Conservation (phyloP, 371 early-diverging fungal genomes). For the Globomyces sp. region DNA sequence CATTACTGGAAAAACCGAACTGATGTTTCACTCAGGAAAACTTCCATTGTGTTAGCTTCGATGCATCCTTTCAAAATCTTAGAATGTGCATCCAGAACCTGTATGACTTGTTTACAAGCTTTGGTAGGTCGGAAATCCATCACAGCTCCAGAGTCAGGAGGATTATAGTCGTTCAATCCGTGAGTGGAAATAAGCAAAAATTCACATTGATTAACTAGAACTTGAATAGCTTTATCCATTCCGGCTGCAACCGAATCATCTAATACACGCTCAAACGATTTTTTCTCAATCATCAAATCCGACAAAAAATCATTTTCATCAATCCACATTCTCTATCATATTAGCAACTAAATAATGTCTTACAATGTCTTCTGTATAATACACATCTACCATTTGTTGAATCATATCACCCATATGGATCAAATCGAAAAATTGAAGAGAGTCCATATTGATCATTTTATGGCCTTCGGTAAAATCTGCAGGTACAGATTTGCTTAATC, state of each 20-base stretch:
- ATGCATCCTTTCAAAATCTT: conserved; percentile 70
- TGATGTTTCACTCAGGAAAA: conserved; percentile 87
- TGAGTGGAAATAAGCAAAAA: conserved; percentile 68
- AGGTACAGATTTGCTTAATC: conserved; percentile 56
- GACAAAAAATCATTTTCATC: conserved; percentile 84
- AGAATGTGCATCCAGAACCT: conserved; percentile 73
- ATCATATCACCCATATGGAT: conserved; percentile 84
- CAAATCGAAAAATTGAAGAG: conserved; percentile 81
- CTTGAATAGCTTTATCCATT: conserved; percentile 83
- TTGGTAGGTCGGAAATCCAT: conserved; percentile 62
- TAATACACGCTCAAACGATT: conserved; percentile 70
- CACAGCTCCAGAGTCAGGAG: conserved; percentile 41
- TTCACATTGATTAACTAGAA: conserved; percentile 73
- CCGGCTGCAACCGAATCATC: conserved; percentile 87
- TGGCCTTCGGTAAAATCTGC: conserved; percentile 25
- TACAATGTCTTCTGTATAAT: conserved; percentile 77
- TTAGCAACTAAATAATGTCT: conserved; percentile 14
- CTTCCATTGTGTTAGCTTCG: conserved; percentile 83
- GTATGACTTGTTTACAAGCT: conserved; percentile 67
- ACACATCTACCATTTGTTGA: conserved; percentile 84
- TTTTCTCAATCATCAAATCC: conserved; percentile 79
- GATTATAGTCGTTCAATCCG: conserved; percentile 66
- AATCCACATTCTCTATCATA: conserved; percentile 58
- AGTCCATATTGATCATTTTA: conserved; percentile 44
- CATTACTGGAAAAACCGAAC: conserved; percentile 75